A percentile compares a stretch with the other conserved stretches of the same genome.
Evolutionary conservation across 441 rosid genomes (phyloP).

Genomic region (Erysimum cheiri): DNA sequence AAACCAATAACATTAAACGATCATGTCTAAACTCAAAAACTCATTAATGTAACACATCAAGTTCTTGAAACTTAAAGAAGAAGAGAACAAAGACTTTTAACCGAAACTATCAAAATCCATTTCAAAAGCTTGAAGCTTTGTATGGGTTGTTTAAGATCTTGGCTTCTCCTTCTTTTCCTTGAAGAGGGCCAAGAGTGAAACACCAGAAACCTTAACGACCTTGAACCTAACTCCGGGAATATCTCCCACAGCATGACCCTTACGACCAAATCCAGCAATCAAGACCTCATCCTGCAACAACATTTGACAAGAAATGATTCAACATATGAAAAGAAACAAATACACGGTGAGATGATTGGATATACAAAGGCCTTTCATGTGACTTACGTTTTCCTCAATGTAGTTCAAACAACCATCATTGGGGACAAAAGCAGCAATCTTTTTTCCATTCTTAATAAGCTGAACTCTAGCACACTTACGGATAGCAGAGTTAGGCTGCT

Average conservation of each 20-base stretch:
- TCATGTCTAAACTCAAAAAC: background rate
- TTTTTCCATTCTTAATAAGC: slow-evolving; percentile 65
- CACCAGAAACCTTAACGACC: slow-evolving; percentile 77
- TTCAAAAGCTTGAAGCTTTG: slow-evolving; percentile 14
- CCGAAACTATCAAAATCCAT: slow-evolving; percentile 36
- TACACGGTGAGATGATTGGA: background rate
- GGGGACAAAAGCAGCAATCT: slow-evolving; percentile 71
- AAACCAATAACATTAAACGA: background rate
- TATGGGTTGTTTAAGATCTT: slow-evolving; percentile 49
- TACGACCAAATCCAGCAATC: slow-evolving; percentile 68
- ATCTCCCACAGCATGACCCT: slow-evolving; percentile 71
- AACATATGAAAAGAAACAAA: background rate
- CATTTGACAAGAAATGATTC: background rate
- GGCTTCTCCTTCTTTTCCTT: slow-evolving; percentile 81
- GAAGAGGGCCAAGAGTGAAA: slow-evolving; percentile 69
- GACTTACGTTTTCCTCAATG: slow-evolving; percentile 63
- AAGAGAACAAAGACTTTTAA: slow-evolving; percentile 5
- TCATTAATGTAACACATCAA: slow-evolving; percentile 11
- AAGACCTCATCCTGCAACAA: slow-evolving; percentile 53
- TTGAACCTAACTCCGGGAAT: slow-evolving; percentile 75
- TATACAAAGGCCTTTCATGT: background rate
- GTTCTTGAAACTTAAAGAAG: slow-evolving; percentile 14
- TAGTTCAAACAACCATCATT: slow-evolving; percentile 70
- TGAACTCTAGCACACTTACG: slow-evolving; percentile 69
- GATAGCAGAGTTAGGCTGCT: slow-evolving; percentile 73